Base-by-base conservation (phyloP, 1,284 basidiomycete species). In the Sparassis latifolia region DNA sequence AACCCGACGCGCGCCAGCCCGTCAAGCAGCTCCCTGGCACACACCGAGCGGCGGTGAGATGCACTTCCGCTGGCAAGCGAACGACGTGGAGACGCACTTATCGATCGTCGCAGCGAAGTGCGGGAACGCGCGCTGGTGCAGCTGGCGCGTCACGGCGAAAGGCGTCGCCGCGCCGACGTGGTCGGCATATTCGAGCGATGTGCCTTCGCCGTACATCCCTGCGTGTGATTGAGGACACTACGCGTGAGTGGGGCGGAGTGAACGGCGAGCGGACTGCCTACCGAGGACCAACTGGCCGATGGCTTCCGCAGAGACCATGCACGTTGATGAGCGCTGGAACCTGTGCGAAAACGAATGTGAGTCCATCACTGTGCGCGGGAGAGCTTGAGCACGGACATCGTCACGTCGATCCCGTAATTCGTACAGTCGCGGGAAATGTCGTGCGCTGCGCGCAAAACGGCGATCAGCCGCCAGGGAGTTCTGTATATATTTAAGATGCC, bases 21-120 rank as follows among this genome's bases (percentile, higher is more conserved):
- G 0, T 74, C 67, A 3, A 75, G 55, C 10, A 69, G 53, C 3
- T 68, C 70, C 52, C 66, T 66, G 33, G 28, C 40, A 27, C 10
- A 10, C 40, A 42, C 10, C n/a, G 10, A 3, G 46, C 35, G 35
- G 37, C 3, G 12, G 28, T 9, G 20, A 41, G 5, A 29, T 28
- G 20, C 35, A 29, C 12, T 30, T n/a, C 5, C 12, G 42, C 42
- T 3, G 31, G 42, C 12, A 12, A 2, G 3, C 2, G 42, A 30
- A 44, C 27, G 20, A 44, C 30, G 6, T 3, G 42, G 5, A 12
- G 6, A 5, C 35, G 44, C 10, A 33, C 6, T n/a, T 33, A 33
- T 30, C n/a, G 66, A 66, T 62, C 77, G 61, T 86, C 84, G 78
- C 74, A 0, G 76, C 78, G 10, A 87, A 73, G 3, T 66, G 61